A percentile compares a stretch with the other conserved stretches of the same genome.
Evolutionary conservation across 805 yeast species (phyloP).

Genomic region (Metschnikowia colocasiae): DNA sequence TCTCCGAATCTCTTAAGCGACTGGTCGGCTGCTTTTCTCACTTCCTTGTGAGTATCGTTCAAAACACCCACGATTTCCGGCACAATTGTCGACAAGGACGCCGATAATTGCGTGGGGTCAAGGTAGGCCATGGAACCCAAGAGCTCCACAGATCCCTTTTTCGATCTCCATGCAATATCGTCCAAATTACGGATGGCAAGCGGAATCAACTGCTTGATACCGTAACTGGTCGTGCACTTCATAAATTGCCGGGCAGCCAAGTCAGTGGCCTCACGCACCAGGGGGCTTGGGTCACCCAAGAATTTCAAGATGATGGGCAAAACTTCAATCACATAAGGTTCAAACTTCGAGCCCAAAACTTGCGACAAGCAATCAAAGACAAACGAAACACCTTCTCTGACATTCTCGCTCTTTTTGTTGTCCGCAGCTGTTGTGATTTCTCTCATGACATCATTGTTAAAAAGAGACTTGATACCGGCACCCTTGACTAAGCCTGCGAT

Average conservation of each 20-base stretch:
- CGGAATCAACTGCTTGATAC: slow-evolving; percentile 88
- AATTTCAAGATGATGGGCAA: slow-evolving; percentile 76
- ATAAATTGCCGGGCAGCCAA: slow-evolving; percentile 83
- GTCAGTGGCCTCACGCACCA: slow-evolving; percentile 87
- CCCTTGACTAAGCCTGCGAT: slow-evolving; percentile 92
- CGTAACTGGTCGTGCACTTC: slow-evolving; percentile 88
- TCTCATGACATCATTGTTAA: slow-evolving; percentile 74
- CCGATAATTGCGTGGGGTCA: slow-evolving; percentile 89
- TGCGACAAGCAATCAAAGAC: slow-evolving; percentile 82
- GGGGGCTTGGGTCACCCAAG: slow-evolving; percentile 80
- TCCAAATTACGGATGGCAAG: slow-evolving; percentile 81
- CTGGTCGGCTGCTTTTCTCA: slow-evolving; percentile 89
- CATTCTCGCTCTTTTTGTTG: slow-evolving; percentile 68
- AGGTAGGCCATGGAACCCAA: slow-evolving; percentile 97
- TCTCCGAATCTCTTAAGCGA: slow-evolving; percentile 91
- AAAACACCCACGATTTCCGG: slow-evolving; percentile 96
- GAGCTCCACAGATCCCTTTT: slow-evolving; percentile 93
- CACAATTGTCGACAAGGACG: slow-evolving; percentile 82
- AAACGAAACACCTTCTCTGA: slow-evolving; percentile 84
- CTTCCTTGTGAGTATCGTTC: slow-evolving; percentile 95
- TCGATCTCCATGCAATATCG: slow-evolving; percentile 92
- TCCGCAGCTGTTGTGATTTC: slow-evolving; percentile 79
- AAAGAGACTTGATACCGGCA: slow-evolving; percentile 72
- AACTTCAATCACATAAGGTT: slow-evolving; percentile 89
- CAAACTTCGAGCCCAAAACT: slow-evolving; percentile 72